Conservation (phyloP, 2,329 filamentous ascomycete genomes). For the Cladophialophora immunda region DNA sequence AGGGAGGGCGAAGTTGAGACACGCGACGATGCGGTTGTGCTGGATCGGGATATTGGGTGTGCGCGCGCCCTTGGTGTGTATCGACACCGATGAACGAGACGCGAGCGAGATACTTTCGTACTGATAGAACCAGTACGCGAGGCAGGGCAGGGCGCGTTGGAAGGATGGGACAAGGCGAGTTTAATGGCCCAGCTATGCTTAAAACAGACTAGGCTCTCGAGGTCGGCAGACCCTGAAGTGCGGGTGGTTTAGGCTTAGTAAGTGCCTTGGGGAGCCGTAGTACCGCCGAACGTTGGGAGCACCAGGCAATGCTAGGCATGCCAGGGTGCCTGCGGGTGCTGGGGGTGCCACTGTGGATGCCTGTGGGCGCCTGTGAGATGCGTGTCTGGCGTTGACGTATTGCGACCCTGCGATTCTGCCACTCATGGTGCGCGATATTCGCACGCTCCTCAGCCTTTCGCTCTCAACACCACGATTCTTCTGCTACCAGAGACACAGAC, state of each 20-base stretch:
- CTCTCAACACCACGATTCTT: slow-evolving; percentile 5
- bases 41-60: slow-evolving; percentile 1
- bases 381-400: slow-evolving; percentile 8
- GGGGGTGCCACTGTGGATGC: background rate
- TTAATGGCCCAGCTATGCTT: background rate
- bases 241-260: background rate
- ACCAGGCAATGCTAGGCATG: too few relatives aligned
- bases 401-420: slow-evolving; percentile 13
- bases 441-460: slow-evolving; percentile 22
- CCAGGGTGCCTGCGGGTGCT: background rate
- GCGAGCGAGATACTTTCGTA: background rate
- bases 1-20: background rate
- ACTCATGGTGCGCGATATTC: slow-evolving; percentile 21
- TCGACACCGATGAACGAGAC: background rate
- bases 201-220: background rate
- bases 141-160: background rate
- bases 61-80: background rate
- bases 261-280: background rate
- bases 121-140: slow-evolving; percentile 10
- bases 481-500: background rate
- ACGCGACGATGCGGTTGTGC: background rate
- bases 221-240: background rate
- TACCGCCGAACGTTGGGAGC: background rate
- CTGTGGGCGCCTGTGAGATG: background rate
- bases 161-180: background rate